Conservation (phyloP, 1,139 yeast genomes). For the Lodderomyces oxycetoniae region DNA sequence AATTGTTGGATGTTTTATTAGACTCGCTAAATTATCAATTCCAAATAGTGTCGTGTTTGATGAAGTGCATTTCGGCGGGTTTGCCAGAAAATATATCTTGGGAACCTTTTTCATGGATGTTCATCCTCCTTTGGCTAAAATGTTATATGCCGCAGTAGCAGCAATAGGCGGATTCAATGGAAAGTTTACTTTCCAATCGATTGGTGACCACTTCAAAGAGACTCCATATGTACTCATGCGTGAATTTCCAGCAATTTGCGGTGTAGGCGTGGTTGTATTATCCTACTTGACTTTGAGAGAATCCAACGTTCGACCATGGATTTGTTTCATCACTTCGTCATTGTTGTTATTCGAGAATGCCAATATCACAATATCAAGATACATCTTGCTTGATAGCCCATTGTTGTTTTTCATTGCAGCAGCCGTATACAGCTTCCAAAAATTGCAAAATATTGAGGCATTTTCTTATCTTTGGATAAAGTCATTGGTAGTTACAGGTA, state of each 20-base stretch:
- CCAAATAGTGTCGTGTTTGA: conserved; percentile 37
- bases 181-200: conserved; percentile 63
- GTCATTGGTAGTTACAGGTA: conserved; percentile 67
- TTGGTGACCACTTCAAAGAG: conserved; percentile 61
- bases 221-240: conserved; percentile 82
- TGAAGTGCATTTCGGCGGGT: conserved; percentile 61
- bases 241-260: conserved; percentile 75
- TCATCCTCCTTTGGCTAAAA: conserved; percentile 90
- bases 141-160: conserved; percentile 78
- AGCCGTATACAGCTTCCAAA: conserved; percentile 73
- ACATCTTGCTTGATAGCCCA: conserved; percentile 87
- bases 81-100: conserved; percentile 67
- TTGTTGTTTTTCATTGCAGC: conserved; percentile 87
- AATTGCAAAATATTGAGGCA: conserved; percentile 76
- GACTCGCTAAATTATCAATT: conserved; percentile 23
- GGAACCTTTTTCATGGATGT: conserved; percentile 85
- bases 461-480: conserved; percentile 67
- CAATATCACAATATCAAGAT: conserved; percentile 82
- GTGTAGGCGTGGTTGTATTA: conserved; percentile 73
- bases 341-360: conserved; percentile 81
- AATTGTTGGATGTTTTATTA: conserved; percentile 49
- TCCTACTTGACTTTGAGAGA: conserved; percentile 77
- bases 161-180: conserved; percentile 73
- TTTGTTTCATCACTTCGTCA: conserved; percentile 63
- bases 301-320: conserved; percentile 79